phyloP scores from a whole-genome alignment of 78 protist species.

The Anaeramoeba flamelloides region DNA sequence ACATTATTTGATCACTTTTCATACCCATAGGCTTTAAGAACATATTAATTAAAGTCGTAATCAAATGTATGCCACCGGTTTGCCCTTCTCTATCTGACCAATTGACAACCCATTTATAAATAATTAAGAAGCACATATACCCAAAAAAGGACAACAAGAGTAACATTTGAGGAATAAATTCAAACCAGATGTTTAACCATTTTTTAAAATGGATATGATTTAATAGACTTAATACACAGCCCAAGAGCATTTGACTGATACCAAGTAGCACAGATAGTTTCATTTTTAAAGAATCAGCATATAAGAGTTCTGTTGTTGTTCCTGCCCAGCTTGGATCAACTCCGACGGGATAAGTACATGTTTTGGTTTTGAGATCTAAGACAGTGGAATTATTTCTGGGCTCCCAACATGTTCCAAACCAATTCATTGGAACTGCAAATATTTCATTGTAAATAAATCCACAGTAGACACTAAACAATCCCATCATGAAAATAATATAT shows the following conservation, averaged over 20 bases:
- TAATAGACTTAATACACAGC: slow-evolving; percentile 50
- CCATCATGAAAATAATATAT: too few species aligned
- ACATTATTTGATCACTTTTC: not conserved
- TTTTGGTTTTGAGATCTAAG: too few species aligned
- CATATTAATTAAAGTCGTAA: slow-evolving; percentile 54
- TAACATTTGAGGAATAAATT: slow-evolving; percentile 79
- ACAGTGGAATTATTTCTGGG: too few species aligned
- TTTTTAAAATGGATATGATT: slow-evolving; percentile 58
- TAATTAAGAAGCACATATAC: slow-evolving; percentile 54
- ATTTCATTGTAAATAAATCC: too few species aligned
- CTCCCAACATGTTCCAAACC: too few species aligned
- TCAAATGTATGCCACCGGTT: slow-evolving; percentile 8
- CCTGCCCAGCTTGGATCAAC: too few species aligned
- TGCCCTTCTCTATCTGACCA: slow-evolving; percentile 6
- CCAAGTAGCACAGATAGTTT: slow-evolving; percentile 90
- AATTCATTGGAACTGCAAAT: too few species aligned
- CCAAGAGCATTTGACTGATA: slow-evolving; percentile 73
- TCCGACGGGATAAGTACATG: too few species aligned
- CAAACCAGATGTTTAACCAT: slow-evolving; percentile 13
- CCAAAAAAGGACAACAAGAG: slow-evolving; percentile 91
- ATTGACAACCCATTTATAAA: slow-evolving; percentile 53
- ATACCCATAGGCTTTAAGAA: slow-evolving; percentile 40
- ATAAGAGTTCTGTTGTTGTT: not conserved
- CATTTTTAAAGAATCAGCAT: slow-evolving; percentile 95
- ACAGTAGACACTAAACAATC: too few species aligned